These are phyloP conservation scores for Chloranthus sessilifolius DNA, from an alignment of 164 flowering plant species.

Conservation along the genomic window DNA sequence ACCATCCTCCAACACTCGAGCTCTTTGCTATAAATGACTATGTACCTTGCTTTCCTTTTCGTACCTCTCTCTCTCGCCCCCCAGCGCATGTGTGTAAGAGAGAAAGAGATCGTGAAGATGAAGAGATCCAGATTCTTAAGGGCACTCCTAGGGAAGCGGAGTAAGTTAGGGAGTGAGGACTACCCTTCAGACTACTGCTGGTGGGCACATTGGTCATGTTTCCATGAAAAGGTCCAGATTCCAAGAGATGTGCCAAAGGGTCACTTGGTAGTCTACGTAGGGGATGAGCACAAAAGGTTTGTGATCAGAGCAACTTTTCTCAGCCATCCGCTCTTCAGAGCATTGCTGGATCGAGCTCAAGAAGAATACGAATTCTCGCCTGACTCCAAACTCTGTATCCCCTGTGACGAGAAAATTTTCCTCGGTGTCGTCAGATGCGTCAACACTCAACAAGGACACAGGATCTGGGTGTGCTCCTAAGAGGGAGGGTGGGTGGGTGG, in stretches of 20 bases:
- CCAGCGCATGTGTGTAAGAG: neutral
- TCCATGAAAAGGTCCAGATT: slow-evolving; percentile 31
- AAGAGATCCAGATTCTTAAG: slow-evolving; percentile 37
- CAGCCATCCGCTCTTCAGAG: slow-evolving; percentile 66
- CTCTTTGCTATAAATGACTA: slow-evolving; percentile 22
- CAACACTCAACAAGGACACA: slow-evolving; percentile 21
- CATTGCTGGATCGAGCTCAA: slow-evolving; percentile 68
- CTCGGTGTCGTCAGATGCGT: slow-evolving; percentile 54
- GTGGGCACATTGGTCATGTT: slow-evolving; percentile 41
- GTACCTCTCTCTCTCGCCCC: slow-evolving; percentile 7
- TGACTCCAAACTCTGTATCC: slow-evolving; percentile 63
- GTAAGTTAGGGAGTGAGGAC: slow-evolving; percentile 36
- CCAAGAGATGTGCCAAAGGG: slow-evolving; percentile 90
- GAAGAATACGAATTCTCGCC: slow-evolving; percentile 63
- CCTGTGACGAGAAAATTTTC: slow-evolving; percentile 69
- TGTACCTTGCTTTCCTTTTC: slow-evolving; percentile 21
- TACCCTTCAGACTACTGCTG: slow-evolving; percentile 33
- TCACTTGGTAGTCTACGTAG: slow-evolving; percentile 83
- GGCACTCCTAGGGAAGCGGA: slow-evolving; percentile 43
- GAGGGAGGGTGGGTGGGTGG: neutral
- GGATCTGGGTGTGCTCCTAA: slow-evolving; percentile 28
- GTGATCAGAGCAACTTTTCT: slow-evolving; percentile 66
- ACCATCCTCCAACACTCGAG: slow-evolving; percentile 30
- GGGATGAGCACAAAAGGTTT: slow-evolving; percentile 53
- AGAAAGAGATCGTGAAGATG: slow-evolving; percentile 8